These are phyloP conservation scores for Agaricales sp. DNA, from an alignment of 1,284 basidiomycete genomes.

Conservation along the genomic window DNA sequence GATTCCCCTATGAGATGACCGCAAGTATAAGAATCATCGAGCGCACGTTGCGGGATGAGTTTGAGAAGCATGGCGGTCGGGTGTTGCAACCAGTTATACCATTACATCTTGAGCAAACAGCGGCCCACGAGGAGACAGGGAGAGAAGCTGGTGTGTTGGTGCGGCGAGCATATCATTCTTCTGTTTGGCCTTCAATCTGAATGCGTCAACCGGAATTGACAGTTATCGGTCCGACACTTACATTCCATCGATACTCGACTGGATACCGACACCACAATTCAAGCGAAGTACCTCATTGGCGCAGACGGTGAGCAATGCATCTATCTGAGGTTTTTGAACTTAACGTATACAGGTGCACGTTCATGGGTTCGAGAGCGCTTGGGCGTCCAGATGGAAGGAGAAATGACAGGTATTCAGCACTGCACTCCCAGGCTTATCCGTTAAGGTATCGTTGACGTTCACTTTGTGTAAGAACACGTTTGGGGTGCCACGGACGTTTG, in stretches of 20 bases:
- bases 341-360: slow-evolving; percentile 1
- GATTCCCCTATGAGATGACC: not conserved
- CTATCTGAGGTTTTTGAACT: too few species aligned
- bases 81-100: not conserved
- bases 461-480: slow-evolving; percentile 21
- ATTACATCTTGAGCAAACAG: not conserved
- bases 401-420: slow-evolving; percentile 29
- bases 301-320: slow-evolving; percentile 29
- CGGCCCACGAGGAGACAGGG: not conserved
- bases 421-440: too few species aligned
- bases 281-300: slow-evolving; percentile 39
- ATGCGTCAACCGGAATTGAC: too few species aligned
- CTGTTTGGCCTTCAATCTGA: too few species aligned
- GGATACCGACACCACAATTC: slow-evolving; percentile 17
- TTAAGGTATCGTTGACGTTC: too few species aligned
- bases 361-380: not conserved
- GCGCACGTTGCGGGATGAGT: not conserved
- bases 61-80: not conserved
- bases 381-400: slow-evolving; percentile 43
- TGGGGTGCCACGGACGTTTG: not conserved
- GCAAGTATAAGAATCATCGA: not conserved
- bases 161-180: too few species aligned
- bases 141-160: not conserved
- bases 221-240: not conserved
- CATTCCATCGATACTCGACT: not conserved